A percentile compares a stretch with the other conserved stretches of the same genome.
Conservation (phyloP, 2,329 filamentous ascomycete genomes). For the Xylaria arbuscula region DNA sequence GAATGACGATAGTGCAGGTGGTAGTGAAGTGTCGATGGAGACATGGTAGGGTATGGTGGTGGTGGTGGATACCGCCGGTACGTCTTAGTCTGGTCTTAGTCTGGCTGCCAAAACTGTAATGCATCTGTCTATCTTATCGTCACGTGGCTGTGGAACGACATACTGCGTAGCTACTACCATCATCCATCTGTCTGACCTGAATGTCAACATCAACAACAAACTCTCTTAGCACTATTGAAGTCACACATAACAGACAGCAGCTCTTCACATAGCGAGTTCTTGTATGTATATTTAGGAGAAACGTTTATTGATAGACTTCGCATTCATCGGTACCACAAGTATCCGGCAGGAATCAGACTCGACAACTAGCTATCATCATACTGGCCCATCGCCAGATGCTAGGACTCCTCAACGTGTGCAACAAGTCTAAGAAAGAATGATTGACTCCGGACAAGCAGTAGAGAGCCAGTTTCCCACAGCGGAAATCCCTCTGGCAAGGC, state of each 20-base stretch:
- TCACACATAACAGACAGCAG: background rate
- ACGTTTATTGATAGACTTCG: background rate
- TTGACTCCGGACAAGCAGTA: background rate
- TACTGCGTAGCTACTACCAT: background rate
- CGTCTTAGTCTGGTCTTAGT: too few species aligned
- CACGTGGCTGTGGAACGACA: constrained; percentile 3
- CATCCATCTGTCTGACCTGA: background rate
- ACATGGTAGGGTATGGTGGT: too few species aligned
- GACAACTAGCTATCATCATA: constrained; percentile 5
- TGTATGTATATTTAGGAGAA: too few species aligned
- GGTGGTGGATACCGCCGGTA: too few species aligned
- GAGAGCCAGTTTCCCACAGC: background rate
- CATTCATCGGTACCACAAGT: background rate
- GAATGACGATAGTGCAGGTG: constrained; percentile 6
- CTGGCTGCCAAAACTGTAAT: background rate
- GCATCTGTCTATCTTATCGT: constrained; percentile 9
- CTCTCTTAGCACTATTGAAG: background rate
- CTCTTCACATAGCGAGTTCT: background rate
- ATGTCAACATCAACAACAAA: background rate
- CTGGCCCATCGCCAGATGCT: constrained; percentile 9
- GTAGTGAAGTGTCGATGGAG: too few species aligned
- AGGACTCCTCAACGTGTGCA: background rate
- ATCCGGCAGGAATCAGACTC: background rate
- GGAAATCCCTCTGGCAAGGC: background rate
- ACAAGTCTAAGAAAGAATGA: background rate